Base-by-base conservation (phyloP, 371 early-diverging fungal species). In the Mucor ambiguus region DNA sequence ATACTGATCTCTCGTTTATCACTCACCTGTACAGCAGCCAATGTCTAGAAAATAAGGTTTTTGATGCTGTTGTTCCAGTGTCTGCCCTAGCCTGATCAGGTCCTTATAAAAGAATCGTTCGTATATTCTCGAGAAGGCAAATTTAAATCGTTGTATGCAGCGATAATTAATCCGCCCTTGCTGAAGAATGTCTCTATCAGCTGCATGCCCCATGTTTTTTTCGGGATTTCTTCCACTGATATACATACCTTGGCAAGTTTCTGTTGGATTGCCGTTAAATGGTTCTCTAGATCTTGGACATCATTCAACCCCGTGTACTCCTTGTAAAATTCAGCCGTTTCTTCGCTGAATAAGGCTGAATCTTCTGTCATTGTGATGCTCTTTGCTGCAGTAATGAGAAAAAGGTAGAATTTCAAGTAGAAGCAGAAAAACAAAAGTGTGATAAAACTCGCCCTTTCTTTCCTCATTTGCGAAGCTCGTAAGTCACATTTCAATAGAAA, bases 21-120 rank as follows among this genome's bases (percentile, higher is more conserved):
- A 52, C n/a, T 60, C 72, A 79, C 82, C 82, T 67, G 79, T 70
- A 22, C 83, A 82, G 62, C 80, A 82, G 20, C 83, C 83, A 60
- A 82, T 70, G 29, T 82, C 83, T 16, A 82, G 44, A 29, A 82
- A 68, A 43, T 66, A 52, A 32, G 79, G 78, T 7, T 46, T 52
- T 12, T 52, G 26, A 16, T 28, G 14, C 11, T 52, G 52, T 24
- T 26, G 48, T 41, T 64, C 46, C 4, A 58, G n/a, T 44, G 22
- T 35, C 46, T 74, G 68, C 18, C 62, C 76, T 29, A 68, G 24
- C 26, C 70, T 67, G 44, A 82, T 38, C 2, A 81, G 43, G 11
- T 54, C 30, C 10, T 49, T 49, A 52, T 82, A 82, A 58, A 74
- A 82, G 61, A 82, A 82, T 26, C 82, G 69, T 49, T 56, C 58